These are phyloP conservation scores for Lactarius tabidus DNA, from an alignment of 768 basidiomycete genomes.

Conservation along the genomic window DNA sequence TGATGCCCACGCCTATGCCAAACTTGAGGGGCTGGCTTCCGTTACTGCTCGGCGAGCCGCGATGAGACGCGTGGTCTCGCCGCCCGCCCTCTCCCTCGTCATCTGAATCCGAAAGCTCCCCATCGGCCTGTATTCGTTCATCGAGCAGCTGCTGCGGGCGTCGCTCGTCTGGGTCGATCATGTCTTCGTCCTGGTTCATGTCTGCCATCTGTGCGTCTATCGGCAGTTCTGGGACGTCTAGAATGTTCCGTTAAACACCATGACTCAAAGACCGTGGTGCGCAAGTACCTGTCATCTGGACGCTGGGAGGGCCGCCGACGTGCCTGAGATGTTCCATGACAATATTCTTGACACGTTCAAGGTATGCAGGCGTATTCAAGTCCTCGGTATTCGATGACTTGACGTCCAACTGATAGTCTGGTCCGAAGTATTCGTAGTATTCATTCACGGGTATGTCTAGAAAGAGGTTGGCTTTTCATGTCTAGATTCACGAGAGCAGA, in stretches of 20 bases:
- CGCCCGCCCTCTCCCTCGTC: conserved; percentile 93
- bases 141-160: conserved; percentile 77
- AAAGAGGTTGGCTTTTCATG: neutral
- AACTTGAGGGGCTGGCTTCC: conserved; percentile 45
- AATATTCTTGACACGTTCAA: conserved; percentile 88
- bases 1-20: conserved; percentile 66
- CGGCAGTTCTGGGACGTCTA: conserved; percentile 81
- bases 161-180: conserved; percentile 71
- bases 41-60: conserved; percentile 36
- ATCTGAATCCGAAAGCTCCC: conserved; percentile 94
- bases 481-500: conserved; percentile 11
- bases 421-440: conserved; percentile 99
- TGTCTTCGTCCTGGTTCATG: conserved; percentile 76
- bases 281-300: conserved; percentile 77
- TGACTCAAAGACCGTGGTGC: neutral
- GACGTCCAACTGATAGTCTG: conserved; percentile 94
- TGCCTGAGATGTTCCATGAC: conserved; percentile 89
- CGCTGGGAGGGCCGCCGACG: conserved; percentile 83
- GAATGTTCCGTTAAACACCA: neutral
- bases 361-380: conserved; percentile 86
- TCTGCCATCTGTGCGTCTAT: conserved; percentile 86
- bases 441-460: conserved; percentile 98
- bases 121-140: conserved; percentile 74
- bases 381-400: conserved; percentile 94
- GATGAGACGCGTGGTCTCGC: conserved; percentile 58